phyloP scores from a whole-genome alignment of 2,329 filamentous ascomycete genomes.

The Diaporthe vexans region DNA sequence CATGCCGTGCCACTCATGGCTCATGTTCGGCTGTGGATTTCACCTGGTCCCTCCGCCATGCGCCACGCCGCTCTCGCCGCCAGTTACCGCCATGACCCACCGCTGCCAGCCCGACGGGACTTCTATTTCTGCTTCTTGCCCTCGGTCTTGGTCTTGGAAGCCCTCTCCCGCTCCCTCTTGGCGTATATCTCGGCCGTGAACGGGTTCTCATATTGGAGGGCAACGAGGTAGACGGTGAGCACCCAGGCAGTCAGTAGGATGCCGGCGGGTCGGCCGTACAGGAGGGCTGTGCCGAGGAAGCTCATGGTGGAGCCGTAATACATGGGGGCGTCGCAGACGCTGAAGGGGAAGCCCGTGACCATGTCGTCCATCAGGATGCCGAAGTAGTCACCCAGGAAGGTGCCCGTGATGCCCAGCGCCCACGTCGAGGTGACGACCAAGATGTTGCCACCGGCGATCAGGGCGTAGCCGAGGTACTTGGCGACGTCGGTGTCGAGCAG shows the following conservation, averaged over 20 bases:
- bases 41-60: not conserved
- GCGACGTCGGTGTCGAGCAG: conserved; percentile 73
- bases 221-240: conserved; percentile 82
- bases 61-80: not conserved
- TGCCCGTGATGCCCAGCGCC: conserved; percentile 93
- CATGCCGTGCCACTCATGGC: not conserved
- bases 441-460: conserved; percentile 83
- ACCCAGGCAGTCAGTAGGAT: conserved; percentile 82
- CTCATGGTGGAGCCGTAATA: conserved; percentile 95
- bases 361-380: conserved; percentile 97
- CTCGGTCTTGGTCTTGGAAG: conserved; percentile 5
- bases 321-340: conserved; percentile 91
- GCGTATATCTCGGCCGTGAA: conserved; percentile 95
- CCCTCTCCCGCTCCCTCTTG: conserved; percentile 78
- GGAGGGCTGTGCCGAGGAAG: conserved; percentile 89
- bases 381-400: conserved; percentile 98
- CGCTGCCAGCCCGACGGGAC: not conserved
- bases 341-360: conserved; percentile 97
- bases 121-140: conserved; percentile 66
- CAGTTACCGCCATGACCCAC: too few relatives aligned
- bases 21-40: too few relatives aligned
- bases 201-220: conserved; percentile 90
- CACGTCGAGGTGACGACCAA: conserved; percentile 92
- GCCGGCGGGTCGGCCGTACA: conserved; percentile 90
- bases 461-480: conserved; percentile 75